These are phyloP conservation scores for Penicillium waksmanii DNA, from an alignment of 495 filamentous ascomycete species.

Conservation along the genomic window DNA sequence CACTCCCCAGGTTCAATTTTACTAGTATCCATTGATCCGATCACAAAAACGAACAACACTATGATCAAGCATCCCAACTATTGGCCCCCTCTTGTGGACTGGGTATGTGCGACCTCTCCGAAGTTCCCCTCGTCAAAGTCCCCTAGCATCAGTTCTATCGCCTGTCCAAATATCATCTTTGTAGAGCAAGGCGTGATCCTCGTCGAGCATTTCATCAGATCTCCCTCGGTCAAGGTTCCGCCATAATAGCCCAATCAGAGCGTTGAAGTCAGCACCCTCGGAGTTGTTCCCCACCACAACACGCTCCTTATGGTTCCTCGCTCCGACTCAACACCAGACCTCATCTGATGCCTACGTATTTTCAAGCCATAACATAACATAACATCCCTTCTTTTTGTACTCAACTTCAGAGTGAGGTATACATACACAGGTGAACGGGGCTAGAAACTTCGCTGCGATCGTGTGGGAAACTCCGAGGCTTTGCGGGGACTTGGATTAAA, in stretches of 20 bases:
- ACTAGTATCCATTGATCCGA: no score
- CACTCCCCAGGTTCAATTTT: no score
- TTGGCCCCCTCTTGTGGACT: no score
- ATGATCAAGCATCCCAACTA: no score
- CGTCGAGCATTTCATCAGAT: constrained; percentile 15
- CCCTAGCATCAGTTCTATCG: neutral
- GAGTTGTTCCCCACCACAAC: neutral
- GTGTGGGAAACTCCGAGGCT: neutral
- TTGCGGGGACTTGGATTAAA: neutral
- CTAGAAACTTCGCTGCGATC: neutral
- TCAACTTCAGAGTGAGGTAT: no score
- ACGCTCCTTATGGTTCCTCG: neutral
- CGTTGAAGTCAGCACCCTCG: constrained; percentile 5
- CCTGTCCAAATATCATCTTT: neutral
- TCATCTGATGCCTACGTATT: no score
- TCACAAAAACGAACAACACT: no score
- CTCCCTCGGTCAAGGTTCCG: constrained; percentile 13
- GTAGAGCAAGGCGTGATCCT: constrained; percentile 20
- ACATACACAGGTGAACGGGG: no score
- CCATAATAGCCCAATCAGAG: constrained; percentile 28
- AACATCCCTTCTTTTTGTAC: no score
- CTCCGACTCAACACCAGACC: neutral
- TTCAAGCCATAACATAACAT: no score
- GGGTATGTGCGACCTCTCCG: no score
- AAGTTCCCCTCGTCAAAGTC: no score